Evolutionary conservation across 2,329 filamentous ascomycete genomes (phyloP), one percentile per base, ranked within the genome.

Genomic region (Ophiostoma angusticollis): DNA sequence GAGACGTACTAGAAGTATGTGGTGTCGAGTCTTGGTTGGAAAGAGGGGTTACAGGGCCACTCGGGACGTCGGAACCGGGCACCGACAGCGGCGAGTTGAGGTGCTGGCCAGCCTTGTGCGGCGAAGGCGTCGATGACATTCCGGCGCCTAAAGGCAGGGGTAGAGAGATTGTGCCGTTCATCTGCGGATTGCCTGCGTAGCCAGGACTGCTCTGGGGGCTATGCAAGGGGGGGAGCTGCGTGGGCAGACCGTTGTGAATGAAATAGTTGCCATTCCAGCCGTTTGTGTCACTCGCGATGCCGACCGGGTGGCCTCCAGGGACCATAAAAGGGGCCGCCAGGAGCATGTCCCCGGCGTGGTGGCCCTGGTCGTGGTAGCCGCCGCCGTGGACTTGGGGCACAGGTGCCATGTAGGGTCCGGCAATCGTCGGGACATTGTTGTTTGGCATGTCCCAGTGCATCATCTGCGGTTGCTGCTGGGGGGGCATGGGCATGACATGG

Each of bases 21-120:
- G 45, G 48, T 6, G 42, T 46, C 2, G 44, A 45, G 27, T 29
- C 45, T 24, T 37, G 19, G 24, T 42, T 51, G 1, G 62, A 64
- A 34, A 56, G 49, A 3, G 64, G 62, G 13, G 64, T 63, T 2
- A 59, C 58, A 1, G 57, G 64, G 31, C 25, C 19, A 7, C 59
- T 58, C 22, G 22, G 39, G 16, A 28, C 39, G 35, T 12, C 49
- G 8, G 53, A 50, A 8, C 44, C 48, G 1, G 49, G 45, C 12
- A 57, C 55, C 3, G 54, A 56, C 6, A 67, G 50, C 31, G 63
- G 61, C 8, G 66, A 68, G 24, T 64, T 64, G 12, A 66, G 67
- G 4, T 64, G 57, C 4, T 63, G 64, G 1, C 54, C 52, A 4
- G 58, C 60, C 13, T 33, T 33, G 1, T 27, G 35, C 14, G 18